phyloP scores from a whole-genome alignment of 176 grass and related monocot genomes.

The Phragmites australis region DNA sequence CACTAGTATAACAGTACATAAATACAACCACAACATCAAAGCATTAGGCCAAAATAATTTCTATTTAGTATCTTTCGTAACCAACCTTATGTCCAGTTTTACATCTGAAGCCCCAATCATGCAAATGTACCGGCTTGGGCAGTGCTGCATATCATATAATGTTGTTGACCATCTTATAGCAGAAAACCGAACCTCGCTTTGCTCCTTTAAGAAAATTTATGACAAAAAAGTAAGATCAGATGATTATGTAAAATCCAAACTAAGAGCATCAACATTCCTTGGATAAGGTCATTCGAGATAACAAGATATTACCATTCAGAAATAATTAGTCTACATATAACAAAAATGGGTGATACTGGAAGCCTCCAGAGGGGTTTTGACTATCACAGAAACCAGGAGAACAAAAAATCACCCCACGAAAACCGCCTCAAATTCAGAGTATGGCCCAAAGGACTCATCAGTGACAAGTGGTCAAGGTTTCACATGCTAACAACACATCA shows the following conservation, averaged over 20 bases:
- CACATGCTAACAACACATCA: background rate
- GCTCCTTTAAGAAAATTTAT: slow-evolving; percentile 65
- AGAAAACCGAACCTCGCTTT: slow-evolving; percentile 93
- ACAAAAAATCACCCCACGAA: slow-evolving; percentile 3
- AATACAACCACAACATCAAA: slow-evolving; percentile 9
- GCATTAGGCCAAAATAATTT: slow-evolving; percentile 9
- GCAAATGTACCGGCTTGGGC: slow-evolving; percentile 93
- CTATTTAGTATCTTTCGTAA: slow-evolving; percentile 16
- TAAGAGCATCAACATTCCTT: background rate
- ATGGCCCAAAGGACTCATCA: background rate
- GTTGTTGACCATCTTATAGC: slow-evolving; percentile 88
- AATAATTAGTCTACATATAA: slow-evolving; percentile 15
- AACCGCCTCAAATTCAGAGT: background rate
- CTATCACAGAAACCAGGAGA: background rate
- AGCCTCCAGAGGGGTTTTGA: slow-evolving; percentile 6
- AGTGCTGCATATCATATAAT: slow-evolving; percentile 71
- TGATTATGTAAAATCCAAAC: slow-evolving; percentile 31
- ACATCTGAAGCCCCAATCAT: slow-evolving; percentile 86
- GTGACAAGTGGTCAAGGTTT: background rate
- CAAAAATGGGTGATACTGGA: slow-evolving; percentile 2
- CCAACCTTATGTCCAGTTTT: slow-evolving; percentile 90
- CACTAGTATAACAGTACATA: slow-evolving; percentile 13
- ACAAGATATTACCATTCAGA: slow-evolving; percentile 2
- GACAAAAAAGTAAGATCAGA: slow-evolving; percentile 34
- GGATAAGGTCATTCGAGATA: slow-evolving; percentile 22